Evolutionary conservation across 192 early-diverging fungal species (phyloP), one percentile per base, ranked within the genome.

Genomic region (Jimgerdemannia flammicorona): DNA sequence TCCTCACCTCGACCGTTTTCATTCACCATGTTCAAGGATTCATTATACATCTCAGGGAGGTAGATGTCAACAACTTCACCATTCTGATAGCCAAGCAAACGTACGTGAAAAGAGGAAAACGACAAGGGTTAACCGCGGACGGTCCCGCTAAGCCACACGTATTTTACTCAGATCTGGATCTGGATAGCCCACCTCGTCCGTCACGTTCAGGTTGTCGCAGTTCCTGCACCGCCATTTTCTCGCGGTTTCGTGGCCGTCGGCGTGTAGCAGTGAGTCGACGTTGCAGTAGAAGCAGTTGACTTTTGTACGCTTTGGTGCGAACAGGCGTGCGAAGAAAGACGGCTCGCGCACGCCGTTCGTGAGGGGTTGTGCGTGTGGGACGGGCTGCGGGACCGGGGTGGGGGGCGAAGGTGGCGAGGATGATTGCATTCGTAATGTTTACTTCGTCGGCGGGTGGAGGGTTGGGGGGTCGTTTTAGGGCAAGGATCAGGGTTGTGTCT

Each of bases 231-330:
- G 67, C 72, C 72, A 73, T 4, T 66, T 64, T 29, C 54, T 54
- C 41, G n/a, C 7, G 19, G 72, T 73, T 14, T 73, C 72, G 65
- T 65, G 43, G 29, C 72, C 72, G 44, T 66, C 67, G 10, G 63
- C 72, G 17, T 54, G 65, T 64, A 73, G 64, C 18, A 66, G 8
- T 3, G 72, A 73, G n/a, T 66, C 41, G 64, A 67, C 72, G 17
- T 73, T 73, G 20, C 72, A 73, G 64, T 73, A 73, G 64, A 64
- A 73, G 40, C 72, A 73, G 65, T 41, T 73, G 44, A 73, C 72
- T 73, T 64, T 49, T 20, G 67, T 41, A 44, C 59, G 72, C 39
- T 14, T 6, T 14, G 49, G 49, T 6, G 49, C 49, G 49, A 59
- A 59, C 49, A 59, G 14, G 49, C 49, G 49, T 6, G 49, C 6